Percentiles rank a stretch among this genome's conserved stretches.
Evolutionary conservation across 192 early-diverging fungal species (phyloP).

Genomic region (Coemansia sp.): DNA sequence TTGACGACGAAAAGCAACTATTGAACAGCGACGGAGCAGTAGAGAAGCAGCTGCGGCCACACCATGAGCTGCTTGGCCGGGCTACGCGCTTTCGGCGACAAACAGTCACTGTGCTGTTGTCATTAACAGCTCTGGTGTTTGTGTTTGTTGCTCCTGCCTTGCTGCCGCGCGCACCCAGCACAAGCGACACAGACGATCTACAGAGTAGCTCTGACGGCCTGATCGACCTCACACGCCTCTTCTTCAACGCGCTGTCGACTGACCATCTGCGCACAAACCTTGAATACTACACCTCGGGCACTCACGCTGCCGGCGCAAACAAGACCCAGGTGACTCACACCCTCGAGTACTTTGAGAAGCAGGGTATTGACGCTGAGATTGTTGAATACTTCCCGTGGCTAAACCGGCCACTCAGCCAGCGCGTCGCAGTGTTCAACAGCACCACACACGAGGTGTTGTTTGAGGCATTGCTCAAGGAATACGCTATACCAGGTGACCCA

Average conservation of each 20-base stretch:
- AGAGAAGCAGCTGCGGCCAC: background rate
- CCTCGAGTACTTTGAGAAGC: conserved; percentile 43
- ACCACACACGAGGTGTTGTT: conserved; percentile 45
- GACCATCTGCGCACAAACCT: conserved; percentile 46
- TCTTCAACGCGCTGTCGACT: conserved; percentile 47
- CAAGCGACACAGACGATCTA: background rate
- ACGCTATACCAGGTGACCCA: conserved; percentile 59
- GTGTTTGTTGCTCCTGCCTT: conserved; percentile 4
- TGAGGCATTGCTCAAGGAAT: conserved; percentile 59
- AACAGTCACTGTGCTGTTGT: background rate
- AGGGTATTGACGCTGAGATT: conserved; percentile 56
- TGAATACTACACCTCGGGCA: conserved; percentile 56
- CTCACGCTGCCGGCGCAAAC: conserved; percentile 60
- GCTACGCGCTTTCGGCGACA: background rate
- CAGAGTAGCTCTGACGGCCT: conserved; percentile 4
- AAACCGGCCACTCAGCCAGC: conserved; percentile 53
- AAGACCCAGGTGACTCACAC: conserved; percentile 54
- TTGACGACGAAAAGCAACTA: conserved; percentile 2
- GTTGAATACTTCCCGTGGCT: conserved; percentile 61
- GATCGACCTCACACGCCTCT: conserved; percentile 36
- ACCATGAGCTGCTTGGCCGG: background rate
- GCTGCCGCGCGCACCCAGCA: conserved; percentile 3
- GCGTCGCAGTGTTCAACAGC: conserved; percentile 53
- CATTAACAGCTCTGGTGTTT: conserved; percentile 11
- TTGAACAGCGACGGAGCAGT: background rate